phyloP scores from a whole-genome alignment of 2,329 filamentous ascomycete genomes.

The Colletotrichum chrysophilum region DNA sequence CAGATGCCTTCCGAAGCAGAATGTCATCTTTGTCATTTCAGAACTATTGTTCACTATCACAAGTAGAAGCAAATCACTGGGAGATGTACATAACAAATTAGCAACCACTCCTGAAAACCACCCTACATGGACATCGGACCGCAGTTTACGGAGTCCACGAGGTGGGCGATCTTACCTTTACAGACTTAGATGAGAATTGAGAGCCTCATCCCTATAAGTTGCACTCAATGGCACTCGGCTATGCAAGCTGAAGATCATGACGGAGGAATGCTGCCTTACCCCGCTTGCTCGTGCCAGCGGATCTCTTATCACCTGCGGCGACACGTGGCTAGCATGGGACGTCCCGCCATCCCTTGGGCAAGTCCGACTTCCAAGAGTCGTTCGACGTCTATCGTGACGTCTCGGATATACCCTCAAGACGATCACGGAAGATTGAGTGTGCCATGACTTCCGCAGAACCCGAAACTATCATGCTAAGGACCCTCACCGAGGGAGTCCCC shows the following conservation, averaged over 20 bases:
- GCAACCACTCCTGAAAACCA: too few species aligned
- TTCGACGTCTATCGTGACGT: not conserved
- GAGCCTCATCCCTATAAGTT: not conserved
- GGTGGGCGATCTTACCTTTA: not conserved
- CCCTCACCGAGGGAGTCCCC: not conserved
- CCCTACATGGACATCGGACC: not conserved
- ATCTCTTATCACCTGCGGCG: not conserved
- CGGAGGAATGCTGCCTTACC: not conserved
- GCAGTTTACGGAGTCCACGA: not conserved
- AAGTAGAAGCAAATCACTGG: not conserved
- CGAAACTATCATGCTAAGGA: not conserved
- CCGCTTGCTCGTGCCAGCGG: not conserved
- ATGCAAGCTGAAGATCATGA: not conserved
- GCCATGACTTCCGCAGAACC: not conserved
- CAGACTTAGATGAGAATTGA: rapidly evolving
- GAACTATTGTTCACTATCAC: too few species aligned
- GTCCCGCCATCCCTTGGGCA: not conserved
- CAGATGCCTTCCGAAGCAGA: too few species aligned
- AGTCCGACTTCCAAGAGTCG: not conserved
- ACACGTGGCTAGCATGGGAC: not conserved
- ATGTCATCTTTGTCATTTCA: too few species aligned
- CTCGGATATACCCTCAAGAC: rapidly evolving
- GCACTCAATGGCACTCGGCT: not conserved
- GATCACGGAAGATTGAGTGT: rapidly evolving
- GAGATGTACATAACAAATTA: too few species aligned